Conservation (phyloP, 495 filamentous ascomycete genomes). For the Pyronema domesticum region DNA sequence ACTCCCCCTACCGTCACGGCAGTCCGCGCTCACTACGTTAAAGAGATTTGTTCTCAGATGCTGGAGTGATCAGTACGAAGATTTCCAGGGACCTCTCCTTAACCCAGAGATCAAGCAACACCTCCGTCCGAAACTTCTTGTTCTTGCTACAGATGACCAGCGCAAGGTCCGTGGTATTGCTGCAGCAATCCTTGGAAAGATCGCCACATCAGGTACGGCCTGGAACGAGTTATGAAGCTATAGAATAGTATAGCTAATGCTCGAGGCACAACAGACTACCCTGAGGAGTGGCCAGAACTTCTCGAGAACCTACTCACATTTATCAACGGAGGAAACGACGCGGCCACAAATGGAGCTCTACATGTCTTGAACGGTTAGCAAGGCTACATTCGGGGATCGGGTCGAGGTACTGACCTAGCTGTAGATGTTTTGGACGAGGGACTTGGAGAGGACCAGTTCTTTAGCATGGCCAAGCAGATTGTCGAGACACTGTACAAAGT, state of each 20-base stretch:
- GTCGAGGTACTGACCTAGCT: constrained; percentile 41
- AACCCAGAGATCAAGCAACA: constrained; percentile 52
- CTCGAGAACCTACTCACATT: constrained; percentile 62
- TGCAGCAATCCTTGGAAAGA: constrained; percentile 84
- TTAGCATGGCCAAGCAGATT: constrained; percentile 64
- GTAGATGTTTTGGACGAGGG: constrained; percentile 77
- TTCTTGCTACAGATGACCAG: constrained; percentile 65
- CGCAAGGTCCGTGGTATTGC: constrained; percentile 72
- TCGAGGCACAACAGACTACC: constrained; percentile 48
- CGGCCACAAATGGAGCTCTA: constrained; percentile 72
- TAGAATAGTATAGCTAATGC: not conserved
- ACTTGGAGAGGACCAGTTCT: constrained; percentile 86
- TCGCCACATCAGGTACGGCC: constrained; percentile 41
- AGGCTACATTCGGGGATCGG: not conserved
- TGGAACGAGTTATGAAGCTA: not conserved
- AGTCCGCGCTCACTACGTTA: constrained; percentile 63
- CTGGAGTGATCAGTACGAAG: constrained; percentile 43
- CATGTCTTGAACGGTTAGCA: constrained; percentile 21
- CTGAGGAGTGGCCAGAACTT: constrained; percentile 77
- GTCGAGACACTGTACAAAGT: constrained; percentile 67
- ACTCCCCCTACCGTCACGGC: constrained; percentile 54
- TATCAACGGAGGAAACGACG: constrained; percentile 51
- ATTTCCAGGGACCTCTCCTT: constrained; percentile 47
- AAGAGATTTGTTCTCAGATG: constrained; percentile 61
- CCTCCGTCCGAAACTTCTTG: constrained; percentile 49